Conservation (phyloP, 345 rosid genomes). For the Eucalyptus polyanthemos region DNA sequence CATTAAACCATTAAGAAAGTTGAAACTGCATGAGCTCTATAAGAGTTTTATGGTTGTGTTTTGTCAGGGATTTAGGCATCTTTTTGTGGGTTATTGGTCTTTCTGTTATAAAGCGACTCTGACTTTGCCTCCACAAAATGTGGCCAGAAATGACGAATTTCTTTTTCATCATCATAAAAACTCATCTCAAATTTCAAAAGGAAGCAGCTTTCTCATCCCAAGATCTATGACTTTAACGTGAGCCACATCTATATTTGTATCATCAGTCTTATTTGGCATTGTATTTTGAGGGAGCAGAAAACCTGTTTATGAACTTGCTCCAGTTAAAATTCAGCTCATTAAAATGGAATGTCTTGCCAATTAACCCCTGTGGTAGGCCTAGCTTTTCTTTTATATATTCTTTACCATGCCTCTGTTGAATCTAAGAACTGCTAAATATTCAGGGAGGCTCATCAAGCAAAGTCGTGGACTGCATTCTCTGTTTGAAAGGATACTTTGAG, state of each 20-base stretch:
- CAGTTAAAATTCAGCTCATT: not conserved
- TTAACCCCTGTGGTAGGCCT: not conserved
- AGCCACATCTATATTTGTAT: not conserved
- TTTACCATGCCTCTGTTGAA: not conserved
- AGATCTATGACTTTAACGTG: not conserved
- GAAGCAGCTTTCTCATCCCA: not conserved
- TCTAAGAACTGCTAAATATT: not conserved
- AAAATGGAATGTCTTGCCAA: not conserved
- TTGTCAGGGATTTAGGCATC: not conserved
- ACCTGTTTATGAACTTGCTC: not conserved
- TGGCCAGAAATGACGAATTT: not conserved
- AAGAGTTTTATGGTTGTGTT: not conserved
- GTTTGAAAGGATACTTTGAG: constrained; percentile 86
- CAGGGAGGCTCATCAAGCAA: constrained; percentile 95
- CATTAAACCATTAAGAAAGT: not conserved
- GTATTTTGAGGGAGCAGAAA: not conserved
- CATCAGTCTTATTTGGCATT: not conserved
- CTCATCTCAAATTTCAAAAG: not conserved
- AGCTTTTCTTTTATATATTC: not conserved
- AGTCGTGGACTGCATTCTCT: constrained; percentile 95
- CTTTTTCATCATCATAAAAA: not conserved
- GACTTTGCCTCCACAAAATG: not conserved
- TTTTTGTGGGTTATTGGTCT: not conserved
- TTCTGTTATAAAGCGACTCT: not conserved
- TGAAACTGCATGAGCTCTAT: not conserved